phyloP scores from a whole-genome alignment of 306 rosid genomes.

The Carpinus fangiana region DNA sequence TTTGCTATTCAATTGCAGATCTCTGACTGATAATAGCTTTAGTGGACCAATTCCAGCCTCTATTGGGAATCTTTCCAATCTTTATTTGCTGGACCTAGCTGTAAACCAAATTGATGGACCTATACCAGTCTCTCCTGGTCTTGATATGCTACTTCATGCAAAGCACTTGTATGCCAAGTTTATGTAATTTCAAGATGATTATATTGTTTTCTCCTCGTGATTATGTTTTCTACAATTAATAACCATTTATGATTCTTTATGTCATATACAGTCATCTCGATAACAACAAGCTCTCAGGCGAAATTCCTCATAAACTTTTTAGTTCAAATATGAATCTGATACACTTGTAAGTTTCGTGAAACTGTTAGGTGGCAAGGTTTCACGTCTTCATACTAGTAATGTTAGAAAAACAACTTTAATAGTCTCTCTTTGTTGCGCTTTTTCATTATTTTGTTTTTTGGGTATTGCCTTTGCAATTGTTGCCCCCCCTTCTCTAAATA shows the following conservation, averaged over 20 bases:
- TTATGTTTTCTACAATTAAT: not conserved
- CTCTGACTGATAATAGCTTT: conserved; percentile 36
- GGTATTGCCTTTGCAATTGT: not conserved
- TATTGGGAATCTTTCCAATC: conserved; percentile 38
- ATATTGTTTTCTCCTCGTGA: not conserved
- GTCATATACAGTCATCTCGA: conserved; percentile 36
- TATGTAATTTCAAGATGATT: not conserved
- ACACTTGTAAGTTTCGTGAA: conserved; percentile 40
- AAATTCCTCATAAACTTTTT: conserved; percentile 29
- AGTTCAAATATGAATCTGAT: conserved; percentile 25
- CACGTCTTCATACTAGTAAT: not conserved
- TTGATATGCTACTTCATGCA: conserved; percentile 28
- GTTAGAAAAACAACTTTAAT: not conserved
- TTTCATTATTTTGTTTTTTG: not conserved
- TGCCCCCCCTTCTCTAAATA: too few species aligned
- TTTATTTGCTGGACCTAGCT: conserved; percentile 44
- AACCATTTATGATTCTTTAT: not conserved
- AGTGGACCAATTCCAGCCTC: conserved; percentile 38
- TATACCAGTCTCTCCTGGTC: conserved; percentile 47
- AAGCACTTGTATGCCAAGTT: conserved; percentile 45
- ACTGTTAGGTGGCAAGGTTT: not conserved
- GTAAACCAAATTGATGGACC: conserved; percentile 37
- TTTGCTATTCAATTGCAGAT: conserved; percentile 23
- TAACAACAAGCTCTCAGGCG: conserved; percentile 29
- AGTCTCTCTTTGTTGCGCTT: not conserved